phyloP scores from a whole-genome alignment of 441 rosid genomes.

The Brassica hybrid region DNA sequence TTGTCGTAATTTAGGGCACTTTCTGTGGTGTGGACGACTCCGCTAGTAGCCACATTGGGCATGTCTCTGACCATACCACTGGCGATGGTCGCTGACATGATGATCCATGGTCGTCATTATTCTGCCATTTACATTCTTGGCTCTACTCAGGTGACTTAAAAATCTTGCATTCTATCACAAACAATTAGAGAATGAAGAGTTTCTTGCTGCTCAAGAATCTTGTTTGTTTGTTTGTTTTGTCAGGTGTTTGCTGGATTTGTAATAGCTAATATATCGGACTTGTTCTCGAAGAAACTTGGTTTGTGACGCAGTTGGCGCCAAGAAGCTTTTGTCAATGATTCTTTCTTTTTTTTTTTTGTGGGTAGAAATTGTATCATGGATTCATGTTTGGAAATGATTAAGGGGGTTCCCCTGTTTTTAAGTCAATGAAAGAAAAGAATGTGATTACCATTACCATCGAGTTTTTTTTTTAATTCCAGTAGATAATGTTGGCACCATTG shows the following conservation, averaged over 20 bases:
- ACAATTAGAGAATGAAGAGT: background rate
- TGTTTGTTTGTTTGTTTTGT: background rate
- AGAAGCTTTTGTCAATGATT: constrained; percentile 36
- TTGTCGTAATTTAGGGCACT: constrained; percentile 55
- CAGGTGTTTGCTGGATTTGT: constrained; percentile 97
- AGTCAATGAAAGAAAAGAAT: constrained; percentile 25
- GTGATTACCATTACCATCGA: constrained; percentile 19
- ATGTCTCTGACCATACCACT: constrained; percentile 86
- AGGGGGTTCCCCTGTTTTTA: constrained; percentile 7
- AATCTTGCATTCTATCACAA: background rate
- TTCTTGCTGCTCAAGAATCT: constrained; percentile 11
- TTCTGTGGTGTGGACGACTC: constrained; percentile 92
- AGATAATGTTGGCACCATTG: background rate
- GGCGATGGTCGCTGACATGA: constrained; percentile 87
- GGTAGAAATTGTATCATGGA: constrained; percentile 33
- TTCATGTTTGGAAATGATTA: constrained; percentile 19
- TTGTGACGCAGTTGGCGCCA: constrained; percentile 31
- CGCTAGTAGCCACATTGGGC: constrained; percentile 80
- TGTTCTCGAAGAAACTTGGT: constrained; percentile 59
- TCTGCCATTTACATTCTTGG: constrained; percentile 75
- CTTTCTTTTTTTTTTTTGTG: constrained; percentile 18
- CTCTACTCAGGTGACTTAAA: constrained; percentile 63
- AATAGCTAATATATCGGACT: constrained; percentile 78
- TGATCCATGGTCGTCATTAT: constrained; percentile 71
- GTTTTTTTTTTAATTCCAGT: background rate